A percentile compares a stretch with the other conserved stretches of the same genome.
Conservation (phyloP, 495 filamentous ascomycete species). For the Neurospora sublineolata region DNA sequence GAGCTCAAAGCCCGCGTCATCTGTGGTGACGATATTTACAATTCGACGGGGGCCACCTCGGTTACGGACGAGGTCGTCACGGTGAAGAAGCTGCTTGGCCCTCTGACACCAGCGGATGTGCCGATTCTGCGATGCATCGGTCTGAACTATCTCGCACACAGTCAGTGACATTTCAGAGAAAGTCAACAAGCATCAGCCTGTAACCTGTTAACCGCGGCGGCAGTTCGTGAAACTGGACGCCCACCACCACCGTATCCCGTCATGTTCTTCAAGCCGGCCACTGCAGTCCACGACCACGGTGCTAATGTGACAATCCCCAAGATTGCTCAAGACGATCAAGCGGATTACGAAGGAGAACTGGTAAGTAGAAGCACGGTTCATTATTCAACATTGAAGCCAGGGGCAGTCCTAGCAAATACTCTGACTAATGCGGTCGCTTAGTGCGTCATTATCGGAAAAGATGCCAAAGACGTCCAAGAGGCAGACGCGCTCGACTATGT, state of each 20-base stretch:
- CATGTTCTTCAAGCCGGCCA: conserved; percentile 40
- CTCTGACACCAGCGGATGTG: conserved; percentile 25
- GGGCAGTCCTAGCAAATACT: background rate
- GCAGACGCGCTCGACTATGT: conserved; percentile 33
- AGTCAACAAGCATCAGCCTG: background rate
- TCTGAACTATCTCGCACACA: conserved; percentile 31
- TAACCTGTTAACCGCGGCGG: background rate
- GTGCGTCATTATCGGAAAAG: conserved; percentile 31
- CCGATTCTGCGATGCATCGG: conserved; percentile 31
- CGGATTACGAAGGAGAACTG: conserved; percentile 45
- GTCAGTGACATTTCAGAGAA: conserved; percentile 10
- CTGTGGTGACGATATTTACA: conserved; percentile 29
- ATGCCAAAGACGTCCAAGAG: conserved; percentile 31
- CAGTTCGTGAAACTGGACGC: conserved; percentile 39
- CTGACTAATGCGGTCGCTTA: background rate
- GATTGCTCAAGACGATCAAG: conserved; percentile 37
- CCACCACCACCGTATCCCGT: conserved; percentile 36
- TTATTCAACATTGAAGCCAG: background rate
- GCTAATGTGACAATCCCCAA: conserved; percentile 33
- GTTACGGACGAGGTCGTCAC: conserved; percentile 26
- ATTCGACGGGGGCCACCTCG: conserved; percentile 21
- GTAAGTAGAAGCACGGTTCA: background rate
- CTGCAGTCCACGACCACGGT: conserved; percentile 32
- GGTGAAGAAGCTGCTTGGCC: conserved; percentile 26
- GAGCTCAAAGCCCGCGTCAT: conserved; percentile 30